Base-by-base conservation (phyloP, 169 alveolate species). In the Plasmodium gaboni region DNA sequence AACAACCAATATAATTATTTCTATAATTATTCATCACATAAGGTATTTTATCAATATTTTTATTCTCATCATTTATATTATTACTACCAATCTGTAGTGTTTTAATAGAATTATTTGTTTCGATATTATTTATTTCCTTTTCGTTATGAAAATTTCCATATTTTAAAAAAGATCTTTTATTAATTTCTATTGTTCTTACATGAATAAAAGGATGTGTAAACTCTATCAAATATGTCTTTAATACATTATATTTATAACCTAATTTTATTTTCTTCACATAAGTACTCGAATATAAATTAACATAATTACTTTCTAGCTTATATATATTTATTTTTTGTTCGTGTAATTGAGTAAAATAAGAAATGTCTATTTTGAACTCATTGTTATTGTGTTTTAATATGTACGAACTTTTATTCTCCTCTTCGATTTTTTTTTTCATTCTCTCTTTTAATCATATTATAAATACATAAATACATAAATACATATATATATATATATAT, bases 341-440 rank as follows among this genome's bases (percentile, higher is more conserved):
- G 53, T 83, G 72, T 51, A 83, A 15, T 42, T 67, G 48, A 2
- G 73, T 68, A 63, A 83, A 83, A 69, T 68, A 83, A 42, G 91
- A 83, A 38, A 83, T 69, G 57, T 70, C 91, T 73, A 83, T 67
- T 67, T 83, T 83, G 32, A 83, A 83, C 19, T 83, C 85, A 44
- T 83, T 83, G 59, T 15, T 5, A 17, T 69, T 50, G 17, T 78
- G 78, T 24, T 78, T 78, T 57, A 78, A 46, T 28, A 78, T 50
- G 53, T 64, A 26, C 9, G 7, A 13, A 13, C 44, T 2, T 57
- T 51, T 53, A 3, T 8, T 48, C 42, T 64, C 73, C 63, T 15
- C 17, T 15, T 55, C 22, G 15, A 15, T 10, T 55, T n/a, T 55
- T 55, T 55, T 55, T 55, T 55, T 55, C 17, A 13, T 51, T 51